Conservation (phyloP, 1,139 yeast species). For the Debaryomycetaceae sp. region DNA sequence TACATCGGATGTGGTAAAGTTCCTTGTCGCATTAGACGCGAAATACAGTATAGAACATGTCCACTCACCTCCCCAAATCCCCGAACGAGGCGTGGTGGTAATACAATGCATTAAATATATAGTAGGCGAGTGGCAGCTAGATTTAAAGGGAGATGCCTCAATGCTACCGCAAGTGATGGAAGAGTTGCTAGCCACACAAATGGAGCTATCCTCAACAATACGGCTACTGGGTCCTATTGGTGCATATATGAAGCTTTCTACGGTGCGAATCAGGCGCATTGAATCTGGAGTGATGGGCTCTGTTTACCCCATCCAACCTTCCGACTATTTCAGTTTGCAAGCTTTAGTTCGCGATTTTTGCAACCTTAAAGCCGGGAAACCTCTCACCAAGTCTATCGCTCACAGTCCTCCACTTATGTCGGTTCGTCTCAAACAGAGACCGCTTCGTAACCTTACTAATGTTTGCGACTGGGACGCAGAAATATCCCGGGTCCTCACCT, state of each 20-base stretch:
- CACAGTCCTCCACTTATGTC: not conserved
- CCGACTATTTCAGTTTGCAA: not conserved
- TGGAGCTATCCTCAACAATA: not conserved
- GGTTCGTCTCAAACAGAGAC: not conserved
- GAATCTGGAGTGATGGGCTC: not conserved
- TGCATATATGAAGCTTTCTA: not conserved
- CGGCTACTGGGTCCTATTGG: not conserved
- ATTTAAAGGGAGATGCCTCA: not conserved
- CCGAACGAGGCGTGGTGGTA: not conserved
- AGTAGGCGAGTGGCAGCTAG: not conserved
- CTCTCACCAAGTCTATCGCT: not conserved
- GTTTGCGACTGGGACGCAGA: not conserved
- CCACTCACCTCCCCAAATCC: not conserved
- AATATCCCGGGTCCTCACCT: not conserved
- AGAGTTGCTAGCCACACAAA: not conserved
- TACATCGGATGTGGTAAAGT: not conserved
- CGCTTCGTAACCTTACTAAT: not conserved
- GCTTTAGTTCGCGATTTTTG: not conserved
- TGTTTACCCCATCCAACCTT: not conserved
- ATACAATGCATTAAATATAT: not conserved
- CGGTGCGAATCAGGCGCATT: not conserved
- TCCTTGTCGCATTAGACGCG: not conserved
- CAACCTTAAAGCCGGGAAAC: not conserved
- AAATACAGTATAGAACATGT: not conserved
- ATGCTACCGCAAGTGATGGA: not conserved